Evolutionary conservation across 2,329 filamentous ascomycete species (phyloP).

Genomic region (Fusarium napiforme): DNA sequence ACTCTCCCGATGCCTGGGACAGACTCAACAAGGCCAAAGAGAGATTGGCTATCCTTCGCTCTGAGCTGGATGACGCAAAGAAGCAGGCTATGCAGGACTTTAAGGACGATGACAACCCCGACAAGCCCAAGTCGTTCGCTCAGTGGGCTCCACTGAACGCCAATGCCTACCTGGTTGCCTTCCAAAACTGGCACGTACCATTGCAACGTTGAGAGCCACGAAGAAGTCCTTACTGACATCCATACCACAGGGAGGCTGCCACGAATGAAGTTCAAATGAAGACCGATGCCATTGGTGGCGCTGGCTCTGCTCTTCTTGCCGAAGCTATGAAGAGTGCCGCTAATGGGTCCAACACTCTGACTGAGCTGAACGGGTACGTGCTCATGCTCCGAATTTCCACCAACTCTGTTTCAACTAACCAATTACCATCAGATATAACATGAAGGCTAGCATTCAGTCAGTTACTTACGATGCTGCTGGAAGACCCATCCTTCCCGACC

Average conservation of each 20-base stretch:
- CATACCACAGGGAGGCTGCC: background rate
- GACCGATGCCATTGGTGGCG: background rate
- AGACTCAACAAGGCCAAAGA: background rate
- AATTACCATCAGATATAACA: background rate
- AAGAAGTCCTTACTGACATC: background rate
- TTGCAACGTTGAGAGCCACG: accelerated
- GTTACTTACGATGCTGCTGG: background rate
- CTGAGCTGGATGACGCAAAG: background rate
- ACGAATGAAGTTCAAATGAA: background rate
- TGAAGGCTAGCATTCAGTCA: background rate
- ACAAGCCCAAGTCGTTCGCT: background rate
- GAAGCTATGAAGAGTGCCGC: background rate
- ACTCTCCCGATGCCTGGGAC: background rate
- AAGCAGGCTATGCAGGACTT: background rate
- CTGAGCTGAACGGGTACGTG: background rate
- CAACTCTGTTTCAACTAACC: no score
- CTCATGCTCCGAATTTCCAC: no score
- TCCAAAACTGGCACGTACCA: background rate
- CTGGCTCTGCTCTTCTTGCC: background rate
- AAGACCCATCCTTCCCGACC: background rate
- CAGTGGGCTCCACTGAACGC: background rate
- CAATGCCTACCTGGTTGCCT: background rate
- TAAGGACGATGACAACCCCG: background rate
- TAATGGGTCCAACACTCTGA: background rate
- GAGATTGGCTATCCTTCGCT: background rate